Evolutionary conservation across 1,139 yeast genomes (phyloP).

Genomic region (Sugiyamaella sp.): DNA sequence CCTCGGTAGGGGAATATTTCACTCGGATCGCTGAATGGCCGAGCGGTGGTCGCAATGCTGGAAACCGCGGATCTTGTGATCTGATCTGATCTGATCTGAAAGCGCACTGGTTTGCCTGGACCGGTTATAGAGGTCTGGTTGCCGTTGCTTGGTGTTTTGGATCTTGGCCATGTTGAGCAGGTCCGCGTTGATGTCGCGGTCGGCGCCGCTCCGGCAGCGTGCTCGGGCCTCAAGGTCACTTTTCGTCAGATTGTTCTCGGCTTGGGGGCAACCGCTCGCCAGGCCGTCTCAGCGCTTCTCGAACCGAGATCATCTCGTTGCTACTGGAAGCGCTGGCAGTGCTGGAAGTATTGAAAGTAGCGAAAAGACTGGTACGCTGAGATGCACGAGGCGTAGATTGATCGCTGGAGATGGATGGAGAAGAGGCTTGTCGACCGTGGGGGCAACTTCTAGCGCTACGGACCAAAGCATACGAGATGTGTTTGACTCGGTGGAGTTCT

Average conservation of each 20-base stretch:
- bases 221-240: not conserved
- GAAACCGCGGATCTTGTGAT: not conserved
- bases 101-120: not conserved
- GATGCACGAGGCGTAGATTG: too few species aligned
- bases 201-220: not conserved
- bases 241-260: not conserved
- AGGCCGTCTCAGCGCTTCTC: too few species aligned
- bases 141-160: not conserved
- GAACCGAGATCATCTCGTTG: too few species aligned
- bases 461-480: conserved; percentile 27
- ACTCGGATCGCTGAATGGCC: not conserved
- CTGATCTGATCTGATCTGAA: not conserved
- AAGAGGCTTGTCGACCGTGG: too few species aligned
- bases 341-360: too few species aligned
- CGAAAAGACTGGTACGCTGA: too few species aligned
- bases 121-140: conserved; percentile 1
- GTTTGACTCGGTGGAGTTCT: conserved; percentile 29
- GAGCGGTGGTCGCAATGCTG: not conserved
- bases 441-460: conserved; percentile 5
- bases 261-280: too few species aligned
- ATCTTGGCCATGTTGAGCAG: not conserved
- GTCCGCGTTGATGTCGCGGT: not conserved
- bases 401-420: not conserved
- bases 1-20: not conserved
- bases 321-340: too few species aligned